phyloP scores from a whole-genome alignment of 2,329 filamentous ascomycete species.

The Blastomyces parvus region DNA sequence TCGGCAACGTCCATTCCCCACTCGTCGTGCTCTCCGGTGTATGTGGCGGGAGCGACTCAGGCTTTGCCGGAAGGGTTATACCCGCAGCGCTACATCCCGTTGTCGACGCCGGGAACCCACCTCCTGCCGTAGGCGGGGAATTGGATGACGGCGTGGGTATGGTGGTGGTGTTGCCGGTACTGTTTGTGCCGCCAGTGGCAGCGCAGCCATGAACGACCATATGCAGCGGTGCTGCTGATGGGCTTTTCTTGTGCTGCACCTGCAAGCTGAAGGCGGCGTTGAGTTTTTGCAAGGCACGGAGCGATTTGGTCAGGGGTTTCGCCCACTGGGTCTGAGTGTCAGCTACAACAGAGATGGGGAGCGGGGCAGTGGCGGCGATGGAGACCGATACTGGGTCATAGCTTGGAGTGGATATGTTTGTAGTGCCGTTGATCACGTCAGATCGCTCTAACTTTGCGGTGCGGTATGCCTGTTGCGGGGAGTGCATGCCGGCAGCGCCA shows the following conservation, averaged over 20 bases:
- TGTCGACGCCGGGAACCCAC: slow-evolving; percentile 11
- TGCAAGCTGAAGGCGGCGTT: slow-evolving; percentile 31
- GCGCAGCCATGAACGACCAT: slow-evolving; percentile 11
- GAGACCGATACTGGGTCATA: slow-evolving; percentile 22
- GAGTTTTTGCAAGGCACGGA: slow-evolving; percentile 38
- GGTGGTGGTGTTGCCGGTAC: not conserved
- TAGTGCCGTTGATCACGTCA: slow-evolving; percentile 24
- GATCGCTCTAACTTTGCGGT: slow-evolving; percentile 4
- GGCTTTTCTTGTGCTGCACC: slow-evolving; percentile 18
- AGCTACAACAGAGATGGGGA: slow-evolving; percentile 21
- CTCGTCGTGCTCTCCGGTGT: slow-evolving; percentile 41
- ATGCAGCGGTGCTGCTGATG: slow-evolving; percentile 16
- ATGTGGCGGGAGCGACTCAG: slow-evolving; percentile 34
- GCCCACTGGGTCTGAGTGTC: slow-evolving; percentile 38
- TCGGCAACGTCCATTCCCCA: slow-evolving; percentile 38
- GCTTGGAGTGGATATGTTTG: slow-evolving; percentile 21
- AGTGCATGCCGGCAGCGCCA: not conserved
- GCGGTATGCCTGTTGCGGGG: not conserved
- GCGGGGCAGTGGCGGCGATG: slow-evolving; percentile 23
- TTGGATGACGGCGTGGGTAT: not conserved
- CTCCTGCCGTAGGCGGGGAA: not conserved
- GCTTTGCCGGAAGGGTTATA: slow-evolving; percentile 8
- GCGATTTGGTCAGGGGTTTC: slow-evolving; percentile 38
- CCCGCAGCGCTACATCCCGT: not conserved
- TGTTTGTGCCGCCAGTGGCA: not conserved